phyloP scores from a whole-genome alignment of 371 early-diverging fungal genomes.

The Batkoa obscura region DNA sequence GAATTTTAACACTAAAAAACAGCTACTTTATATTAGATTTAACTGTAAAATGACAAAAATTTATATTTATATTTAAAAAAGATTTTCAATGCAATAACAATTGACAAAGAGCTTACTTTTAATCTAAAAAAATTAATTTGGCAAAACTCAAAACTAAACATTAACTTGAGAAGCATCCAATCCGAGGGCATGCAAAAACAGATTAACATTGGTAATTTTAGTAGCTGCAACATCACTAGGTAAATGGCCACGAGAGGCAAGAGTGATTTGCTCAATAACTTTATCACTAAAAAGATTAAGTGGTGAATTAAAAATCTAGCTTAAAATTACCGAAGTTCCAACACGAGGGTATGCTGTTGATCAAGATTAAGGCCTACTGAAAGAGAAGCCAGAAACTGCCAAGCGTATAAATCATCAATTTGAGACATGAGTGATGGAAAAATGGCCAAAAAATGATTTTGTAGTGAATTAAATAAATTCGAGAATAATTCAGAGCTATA shows the following conservation, averaged over 20 bases:
- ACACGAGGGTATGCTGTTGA: constrained; percentile 78
- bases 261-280: constrained; percentile 58
- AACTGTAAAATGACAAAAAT: no score
- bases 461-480: constrained; percentile 50
- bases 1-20: no score
- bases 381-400: constrained; percentile 94
- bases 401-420: constrained; percentile 80
- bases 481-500: constrained; percentile 36
- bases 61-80: no score
- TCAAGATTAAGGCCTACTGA: constrained; percentile 83
- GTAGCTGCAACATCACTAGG: constrained; percentile 38
- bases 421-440: constrained; percentile 46
- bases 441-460: constrained; percentile 49
- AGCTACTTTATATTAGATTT: no score
- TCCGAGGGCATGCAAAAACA: constrained; percentile 87
- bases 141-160: constrained; percentile 9
- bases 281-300: constrained; percentile 32
- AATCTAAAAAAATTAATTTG: no score
- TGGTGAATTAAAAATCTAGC: not conserved
- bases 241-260: constrained; percentile 33
- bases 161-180: constrained; percentile 75
- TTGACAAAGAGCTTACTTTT: no score
- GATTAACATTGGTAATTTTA: constrained; percentile 67
- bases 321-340: constrained; percentile 47
- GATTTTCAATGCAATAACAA: no score